A percentile compares a stretch with the other conserved stretches of the same genome.
These are phyloP conservation scores for Calocera viscosa DNA, from an alignment of 768 basidiomycete genomes.

Conservation along the genomic window DNA sequence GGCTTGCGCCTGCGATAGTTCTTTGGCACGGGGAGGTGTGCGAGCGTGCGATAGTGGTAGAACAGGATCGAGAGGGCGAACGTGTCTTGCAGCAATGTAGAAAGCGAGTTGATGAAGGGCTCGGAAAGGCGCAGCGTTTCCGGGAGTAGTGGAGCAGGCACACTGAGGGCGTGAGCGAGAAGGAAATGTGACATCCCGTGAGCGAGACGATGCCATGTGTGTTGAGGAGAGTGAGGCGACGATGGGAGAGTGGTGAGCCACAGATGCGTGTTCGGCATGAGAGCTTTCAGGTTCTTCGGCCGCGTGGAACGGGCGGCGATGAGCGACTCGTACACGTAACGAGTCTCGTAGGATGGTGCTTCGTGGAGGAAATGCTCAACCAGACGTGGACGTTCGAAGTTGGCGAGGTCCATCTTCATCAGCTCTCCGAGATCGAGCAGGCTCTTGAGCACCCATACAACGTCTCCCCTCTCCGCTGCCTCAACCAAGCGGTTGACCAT, in stretches of 20 bases:
- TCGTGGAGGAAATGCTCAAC: not conserved
- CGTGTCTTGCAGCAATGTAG: not conserved
- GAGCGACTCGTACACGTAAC: slow-evolving; percentile 1
- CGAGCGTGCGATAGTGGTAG: slow-evolving; percentile 2
- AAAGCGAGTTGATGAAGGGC: slow-evolving; percentile 3
- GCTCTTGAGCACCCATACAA: slow-evolving; percentile 3
- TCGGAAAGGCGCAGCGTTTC: slow-evolving; percentile 9
- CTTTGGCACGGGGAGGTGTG: slow-evolving; percentile 1
- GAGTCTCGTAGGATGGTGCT: not conserved
- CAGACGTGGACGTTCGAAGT: not conserved
- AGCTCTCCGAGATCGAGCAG: slow-evolving; percentile 1
- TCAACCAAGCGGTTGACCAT: slow-evolving; percentile 1
- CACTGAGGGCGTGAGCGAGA: not conserved
- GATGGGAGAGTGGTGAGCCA: slow-evolving; percentile 2
- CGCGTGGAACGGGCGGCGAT: not conserved
- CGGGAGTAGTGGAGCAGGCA: not conserved
- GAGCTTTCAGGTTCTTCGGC: not conserved
- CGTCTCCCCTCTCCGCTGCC: not conserved
- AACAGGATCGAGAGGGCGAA: slow-evolving; percentile 7
- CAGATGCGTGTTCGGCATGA: not conserved
- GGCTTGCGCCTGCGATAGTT: slow-evolving; percentile 5
- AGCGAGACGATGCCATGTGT: not conserved
- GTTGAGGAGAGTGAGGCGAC: not conserved
- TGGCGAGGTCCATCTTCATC: slow-evolving; percentile 4
- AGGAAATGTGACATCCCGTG: not conserved